Base-by-base conservation (phyloP, 371 early-diverging fungal genomes). In the Mortierella sp. region DNA sequence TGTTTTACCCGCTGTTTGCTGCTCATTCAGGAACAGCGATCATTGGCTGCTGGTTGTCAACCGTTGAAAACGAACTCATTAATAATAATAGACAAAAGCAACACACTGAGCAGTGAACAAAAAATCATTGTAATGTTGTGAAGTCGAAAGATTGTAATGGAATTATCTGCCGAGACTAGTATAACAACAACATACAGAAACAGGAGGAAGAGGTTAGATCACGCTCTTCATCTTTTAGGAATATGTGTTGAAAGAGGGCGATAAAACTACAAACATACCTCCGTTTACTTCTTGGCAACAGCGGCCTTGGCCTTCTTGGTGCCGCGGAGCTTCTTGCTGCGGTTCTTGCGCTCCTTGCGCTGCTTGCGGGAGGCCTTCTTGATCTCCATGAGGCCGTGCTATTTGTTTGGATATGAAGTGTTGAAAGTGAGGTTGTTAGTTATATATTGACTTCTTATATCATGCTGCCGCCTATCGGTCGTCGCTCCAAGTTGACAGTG, bases 341-440 rank as follows among this genome's bases (percentile, higher is more conserved):
- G 95, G 98, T 98, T 99, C 97, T 99, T 98, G 92, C 96, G 94
- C 92, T 98, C 98, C 96, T 98, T 99, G 89, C 97, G 96, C 92
- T 98, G 98, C 96, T 98, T 99, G 90, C 99, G 97, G 82, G 96
- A 94, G 82, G 94, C 92, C 90, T 94, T 95, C 88, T 90, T 89
- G 82, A 90, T 88, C 89, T 94, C 96, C 83, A 91, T 94, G 81
- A 95, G 89, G 77, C 96, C 97, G 83, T 96, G 94, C 90, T 92
- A 81, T 74, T 53, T 21, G 40, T 24, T 43, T 16, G 57, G 59
- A 48, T 4, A 50, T 28, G 48, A 69, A n/a, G 55, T 40, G 40
- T 26, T 46, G 73, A 40, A 59, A 24, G 16, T 34, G 2, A 16
- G 14, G 50, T 50, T 50, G 16, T 50, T 50, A 50, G 50, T 14